Evolutionary conservation across 2,329 filamentous ascomycete genomes (phyloP), one percentile per base, ranked within the genome.

Genomic region (Colletotrichum zoysiae): DNA sequence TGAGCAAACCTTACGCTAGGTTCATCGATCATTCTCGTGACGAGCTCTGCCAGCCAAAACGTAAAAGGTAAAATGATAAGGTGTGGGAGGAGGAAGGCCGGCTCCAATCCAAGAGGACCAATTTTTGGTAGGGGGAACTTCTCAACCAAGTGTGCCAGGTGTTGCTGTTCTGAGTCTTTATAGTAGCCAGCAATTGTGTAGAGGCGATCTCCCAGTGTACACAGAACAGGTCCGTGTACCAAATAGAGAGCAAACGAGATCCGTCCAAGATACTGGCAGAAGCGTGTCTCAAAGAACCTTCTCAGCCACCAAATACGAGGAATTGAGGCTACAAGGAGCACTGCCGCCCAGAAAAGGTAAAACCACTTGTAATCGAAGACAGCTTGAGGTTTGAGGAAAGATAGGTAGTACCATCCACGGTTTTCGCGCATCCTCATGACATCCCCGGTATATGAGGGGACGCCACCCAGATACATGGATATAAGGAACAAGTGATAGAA

Each of bases 181-280:
- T 80, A 76, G 82, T 87, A 90, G 12, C 91, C 91, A 0, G 85
- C 84, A 9, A 88, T 88, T 6, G 87, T 84, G 78, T 93, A 93
- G 1, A 93, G 33, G 50, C 91, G 83, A 77, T 93, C 89, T 77
- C 77, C 77, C 7, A 78, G 66, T 5, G 84, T 84, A 72, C 88
- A 86, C 75, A 87, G 82, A 1, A 86, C 83, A 5, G 87, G 86
- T 0, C 88, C 87, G 76, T 91, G 89, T 80, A 90, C 86, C 20
- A 91, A 83, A 77, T 91, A 91, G 26, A 91, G 77, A 60, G 87
- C 85, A 76, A 88, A 91, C 51, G 87, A 89, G 73, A 91, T 86
- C 75, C 85, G 85, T 67, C 89, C 89, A 5, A 91, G 80, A 78
- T 90, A 91, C 75, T 89, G 88, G 5, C 88, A 82, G 30, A 83